Conservation (phyloP, 306 rosid genomes). For the Oemleria cerasiformis region DNA sequence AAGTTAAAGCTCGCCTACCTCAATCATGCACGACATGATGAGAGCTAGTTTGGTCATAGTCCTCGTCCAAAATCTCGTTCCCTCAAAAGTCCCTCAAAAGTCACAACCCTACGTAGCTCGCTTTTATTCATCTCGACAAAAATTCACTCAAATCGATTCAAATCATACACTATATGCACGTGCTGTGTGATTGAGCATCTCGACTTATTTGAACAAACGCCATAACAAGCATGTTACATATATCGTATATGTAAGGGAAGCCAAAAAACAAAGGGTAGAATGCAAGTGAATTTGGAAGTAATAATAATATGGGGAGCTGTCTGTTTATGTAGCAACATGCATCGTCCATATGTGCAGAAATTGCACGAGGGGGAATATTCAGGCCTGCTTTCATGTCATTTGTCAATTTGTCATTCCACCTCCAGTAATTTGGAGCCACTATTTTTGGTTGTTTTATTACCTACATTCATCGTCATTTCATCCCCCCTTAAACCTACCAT, state of each 20-base stretch:
- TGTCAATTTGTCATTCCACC: background rate
- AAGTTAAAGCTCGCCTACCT: background rate
- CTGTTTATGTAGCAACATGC: constrained; percentile 12
- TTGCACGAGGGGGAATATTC: constrained; percentile 32
- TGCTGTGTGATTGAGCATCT: no score
- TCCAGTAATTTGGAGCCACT: no score
- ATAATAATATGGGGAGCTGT: background rate
- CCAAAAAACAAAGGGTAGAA: background rate
- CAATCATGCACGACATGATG: background rate
- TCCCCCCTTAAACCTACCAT: background rate
- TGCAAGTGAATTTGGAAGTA: background rate
- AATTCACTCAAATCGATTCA: background rate
- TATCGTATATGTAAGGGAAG: background rate
- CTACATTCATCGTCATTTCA: no score
- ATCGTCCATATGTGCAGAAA: constrained; percentile 11
- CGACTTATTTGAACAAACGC: background rate
- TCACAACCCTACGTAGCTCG: no score
- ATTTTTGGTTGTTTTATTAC: background rate
- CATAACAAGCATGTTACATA: background rate
- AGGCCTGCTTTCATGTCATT: constrained; percentile 1
- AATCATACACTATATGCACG: no score
- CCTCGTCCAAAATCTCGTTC: no score
- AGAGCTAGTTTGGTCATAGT: background rate
- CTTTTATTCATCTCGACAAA: background rate
- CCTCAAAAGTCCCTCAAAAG: no score